Evolutionary conservation across 2,329 filamentous ascomycete genomes (phyloP).

Genomic region (Phialemonium atrogriseum): DNA sequence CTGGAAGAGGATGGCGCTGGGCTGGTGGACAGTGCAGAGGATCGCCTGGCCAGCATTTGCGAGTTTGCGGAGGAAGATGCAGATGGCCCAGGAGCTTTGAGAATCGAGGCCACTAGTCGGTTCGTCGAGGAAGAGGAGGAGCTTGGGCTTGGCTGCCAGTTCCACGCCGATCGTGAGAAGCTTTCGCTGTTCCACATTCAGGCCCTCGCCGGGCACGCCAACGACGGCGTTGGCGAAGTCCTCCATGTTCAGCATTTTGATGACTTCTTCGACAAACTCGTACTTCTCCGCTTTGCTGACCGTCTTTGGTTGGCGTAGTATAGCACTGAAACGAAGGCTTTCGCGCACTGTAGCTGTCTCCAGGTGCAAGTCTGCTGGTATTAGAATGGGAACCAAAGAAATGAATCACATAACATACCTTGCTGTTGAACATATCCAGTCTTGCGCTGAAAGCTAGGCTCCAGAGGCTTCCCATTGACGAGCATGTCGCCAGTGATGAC

Average conservation of each 20-base stretch:
- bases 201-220: slow-evolving; percentile 51
- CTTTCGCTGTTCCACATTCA: slow-evolving; percentile 56
- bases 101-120: slow-evolving; percentile 67
- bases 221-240: slow-evolving; percentile 60
- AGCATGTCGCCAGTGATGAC: slow-evolving; percentile 59
- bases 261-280: slow-evolving; percentile 55
- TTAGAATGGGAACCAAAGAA: background rate
- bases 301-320: slow-evolving; percentile 45
- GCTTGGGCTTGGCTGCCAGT: slow-evolving; percentile 45
- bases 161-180: slow-evolving; percentile 55
- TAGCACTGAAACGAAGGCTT: slow-evolving; percentile 45
- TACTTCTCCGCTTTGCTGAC: slow-evolving; percentile 50
- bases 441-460: slow-evolving; percentile 53
- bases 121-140: slow-evolving; percentile 62
- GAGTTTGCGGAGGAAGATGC: slow-evolving; percentile 59
- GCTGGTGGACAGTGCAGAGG: slow-evolving; percentile 44
- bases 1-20: slow-evolving; percentile 35
- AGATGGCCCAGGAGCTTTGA: slow-evolving; percentile 67
- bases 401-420: slow-evolving; percentile 22
- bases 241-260: slow-evolving; percentile 58
- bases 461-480: slow-evolving; percentile 48
- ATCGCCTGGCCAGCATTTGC: slow-evolving; percentile 41
- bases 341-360: slow-evolving; percentile 47
- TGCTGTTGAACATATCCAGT: slow-evolving; percentile 63
- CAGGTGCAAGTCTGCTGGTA: slow-evolving; percentile 41